Percentiles rank a stretch among this genome's conserved stretches.
phyloP scores from a whole-genome alignment of 1,284 basidiomycete genomes.

The Anthracocystis setariae region DNA sequence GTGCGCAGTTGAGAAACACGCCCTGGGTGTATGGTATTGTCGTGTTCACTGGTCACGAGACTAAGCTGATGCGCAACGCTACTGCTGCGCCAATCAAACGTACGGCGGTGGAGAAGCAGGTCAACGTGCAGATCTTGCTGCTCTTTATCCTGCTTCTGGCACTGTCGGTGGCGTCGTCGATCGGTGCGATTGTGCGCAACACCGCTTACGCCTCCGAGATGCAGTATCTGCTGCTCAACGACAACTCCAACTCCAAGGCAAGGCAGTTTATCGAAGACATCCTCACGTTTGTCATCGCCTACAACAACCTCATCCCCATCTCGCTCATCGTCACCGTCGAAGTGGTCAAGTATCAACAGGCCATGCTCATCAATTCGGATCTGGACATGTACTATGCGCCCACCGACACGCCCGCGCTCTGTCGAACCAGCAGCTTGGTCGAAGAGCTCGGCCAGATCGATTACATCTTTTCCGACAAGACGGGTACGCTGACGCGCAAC shows the following conservation, averaged over 20 bases:
- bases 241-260: slow-evolving; percentile 61
- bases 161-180: slow-evolving; percentile 87
- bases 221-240: slow-evolving; percentile 58
- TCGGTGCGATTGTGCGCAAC: slow-evolving; percentile 81
- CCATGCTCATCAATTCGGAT: slow-evolving; percentile 95
- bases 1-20: slow-evolving; percentile 95
- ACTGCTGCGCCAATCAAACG: slow-evolving; percentile 94
- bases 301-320: slow-evolving; percentile 99
- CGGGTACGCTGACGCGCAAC: slow-evolving; percentile 94
- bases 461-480: slow-evolving; percentile 99
- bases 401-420: slow-evolving; percentile 95
- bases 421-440: slow-evolving; percentile 94
- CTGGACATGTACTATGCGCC: slow-evolving; percentile 80
- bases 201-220: slow-evolving; percentile 54
- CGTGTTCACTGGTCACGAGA: slow-evolving; percentile 97
- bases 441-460: slow-evolving; percentile 99
- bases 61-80: slow-evolving; percentile 92
- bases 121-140: slow-evolving; percentile 96
- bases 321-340: slow-evolving; percentile 99
- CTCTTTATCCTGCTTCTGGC: slow-evolving; percentile 87
- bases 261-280: slow-evolving; percentile 77
- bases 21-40: slow-evolving; percentile 94
- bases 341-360: slow-evolving; percentile 98
- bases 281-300: slow-evolving; percentile 96
- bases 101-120: slow-evolving; percentile 93